Conservation (phyloP, 176 grass and related monocot species). For the Cenchrus americanus region DNA sequence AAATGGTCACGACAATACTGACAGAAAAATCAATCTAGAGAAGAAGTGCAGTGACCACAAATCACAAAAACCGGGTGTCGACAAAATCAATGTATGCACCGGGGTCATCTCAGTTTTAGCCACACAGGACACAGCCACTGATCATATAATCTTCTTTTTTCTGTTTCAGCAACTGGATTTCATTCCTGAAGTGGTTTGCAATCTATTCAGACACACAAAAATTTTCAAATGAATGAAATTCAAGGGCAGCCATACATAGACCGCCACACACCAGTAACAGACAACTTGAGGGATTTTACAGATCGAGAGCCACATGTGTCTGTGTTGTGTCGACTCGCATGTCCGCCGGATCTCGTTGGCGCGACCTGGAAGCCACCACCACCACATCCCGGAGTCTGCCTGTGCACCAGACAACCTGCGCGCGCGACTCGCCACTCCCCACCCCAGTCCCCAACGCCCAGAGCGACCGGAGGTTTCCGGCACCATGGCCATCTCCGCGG, state of each 20-base stretch:
- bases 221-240: background rate
- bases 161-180: background rate
- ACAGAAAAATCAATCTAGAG: background rate
- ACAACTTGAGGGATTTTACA: background rate
- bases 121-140: too few species aligned
- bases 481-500: conserved; percentile 55
- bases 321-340: background rate
- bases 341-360: conserved; percentile 13
- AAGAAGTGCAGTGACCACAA: background rate
- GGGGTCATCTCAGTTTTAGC: background rate
- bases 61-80: background rate
- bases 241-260: background rate
- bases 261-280: background rate
- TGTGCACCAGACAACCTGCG: background rate
- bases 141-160: too few species aligned
- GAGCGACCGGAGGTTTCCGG: conserved; percentile 7
- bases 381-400: conserved; percentile 37
- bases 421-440: conserved; percentile 31
- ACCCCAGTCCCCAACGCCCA: background rate
- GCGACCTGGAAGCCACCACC: background rate
- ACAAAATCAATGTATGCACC: background rate
- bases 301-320: background rate
- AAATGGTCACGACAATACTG: background rate
- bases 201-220: background rate
- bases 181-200: background rate